Conservation (phyloP, 495 filamentous ascomycete genomes). For the Hypoxylon fuscum region DNA sequence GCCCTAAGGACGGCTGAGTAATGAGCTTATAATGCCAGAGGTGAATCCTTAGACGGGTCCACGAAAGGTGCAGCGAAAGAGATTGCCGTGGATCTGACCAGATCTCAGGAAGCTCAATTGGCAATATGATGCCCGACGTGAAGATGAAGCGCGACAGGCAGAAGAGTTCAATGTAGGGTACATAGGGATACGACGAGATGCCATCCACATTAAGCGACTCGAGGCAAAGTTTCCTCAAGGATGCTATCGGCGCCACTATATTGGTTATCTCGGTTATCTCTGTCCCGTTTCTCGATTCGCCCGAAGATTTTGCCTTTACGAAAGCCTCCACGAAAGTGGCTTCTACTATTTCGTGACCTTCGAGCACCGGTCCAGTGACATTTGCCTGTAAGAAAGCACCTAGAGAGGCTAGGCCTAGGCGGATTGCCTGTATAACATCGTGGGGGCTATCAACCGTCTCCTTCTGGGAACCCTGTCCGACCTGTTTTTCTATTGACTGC, state of each 20-base stretch:
- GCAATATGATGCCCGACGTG: constrained; percentile 48
- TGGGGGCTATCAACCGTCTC: neutral
- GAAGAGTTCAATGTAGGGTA: constrained; percentile 83
- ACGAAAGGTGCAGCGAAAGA: constrained; percentile 46
- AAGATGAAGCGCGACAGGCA: constrained; percentile 77
- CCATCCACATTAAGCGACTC: constrained; percentile 80
- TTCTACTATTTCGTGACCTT: constrained; percentile 45
- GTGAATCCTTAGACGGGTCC: constrained; percentile 73
- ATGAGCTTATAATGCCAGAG: constrained; percentile 91
- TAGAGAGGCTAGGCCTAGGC: constrained; percentile 73
- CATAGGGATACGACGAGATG: constrained; percentile 83
- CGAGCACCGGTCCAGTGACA: constrained; percentile 87
- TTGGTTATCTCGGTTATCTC: constrained; percentile 6
- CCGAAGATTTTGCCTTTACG: constrained; percentile 4
- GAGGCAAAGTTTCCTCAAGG: constrained; percentile 60
- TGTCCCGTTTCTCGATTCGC: neutral
- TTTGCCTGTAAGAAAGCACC: constrained; percentile 90
- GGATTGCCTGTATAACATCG: constrained; percentile 7
- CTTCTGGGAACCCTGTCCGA: neutral
- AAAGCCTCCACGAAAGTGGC: constrained; percentile 38
- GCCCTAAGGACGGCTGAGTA: constrained; percentile 72
- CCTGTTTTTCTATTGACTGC: neutral
- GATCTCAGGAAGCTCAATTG: constrained; percentile 21
- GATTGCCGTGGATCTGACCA: constrained; percentile 16
- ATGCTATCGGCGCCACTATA: constrained; percentile 5